These are phyloP conservation scores for Chlamydomonas applanata DNA, from an alignment of 139 green algal genomes.

Conservation along the genomic window DNA sequence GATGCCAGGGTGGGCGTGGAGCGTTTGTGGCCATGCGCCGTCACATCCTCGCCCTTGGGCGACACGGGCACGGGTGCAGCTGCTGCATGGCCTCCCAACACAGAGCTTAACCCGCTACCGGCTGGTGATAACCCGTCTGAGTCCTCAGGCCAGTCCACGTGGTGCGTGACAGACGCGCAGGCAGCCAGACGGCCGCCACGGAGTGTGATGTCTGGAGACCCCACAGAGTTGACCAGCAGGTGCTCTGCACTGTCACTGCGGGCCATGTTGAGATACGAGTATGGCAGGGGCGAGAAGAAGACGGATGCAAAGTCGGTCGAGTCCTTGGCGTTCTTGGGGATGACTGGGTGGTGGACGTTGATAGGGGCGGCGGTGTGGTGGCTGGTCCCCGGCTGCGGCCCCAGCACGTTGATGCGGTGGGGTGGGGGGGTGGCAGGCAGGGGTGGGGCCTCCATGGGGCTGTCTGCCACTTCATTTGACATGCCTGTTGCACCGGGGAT, in stretches of 20 bases:
- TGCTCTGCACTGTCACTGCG: conserved; percentile 4
- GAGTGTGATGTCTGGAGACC: conserved; percentile 10
- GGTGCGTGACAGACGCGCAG: not conserved
- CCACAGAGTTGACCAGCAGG: conserved; percentile 9
- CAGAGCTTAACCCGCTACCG: not conserved
- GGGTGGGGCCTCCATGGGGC: too few relatives aligned
- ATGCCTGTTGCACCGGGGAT: too few relatives aligned
- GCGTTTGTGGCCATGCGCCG: not conserved
- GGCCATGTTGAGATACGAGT: conserved; percentile 13
- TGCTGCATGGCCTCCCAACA: too few relatives aligned
- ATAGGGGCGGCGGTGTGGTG: not conserved
- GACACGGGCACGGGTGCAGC: not conserved
- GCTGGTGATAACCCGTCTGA: not conserved
- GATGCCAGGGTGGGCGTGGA: too few relatives aligned
- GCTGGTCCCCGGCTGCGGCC: not conserved
- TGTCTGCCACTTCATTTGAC: too few relatives aligned
- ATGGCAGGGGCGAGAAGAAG: conserved; percentile 16
- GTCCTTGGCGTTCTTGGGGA: conserved; percentile 10
- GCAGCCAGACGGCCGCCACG: not conserved
- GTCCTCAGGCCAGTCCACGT: not conserved
- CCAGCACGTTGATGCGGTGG: too few relatives aligned
- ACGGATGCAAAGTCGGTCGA: conserved; percentile 13
- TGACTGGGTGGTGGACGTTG: not conserved
- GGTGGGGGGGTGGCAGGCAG: too few relatives aligned
- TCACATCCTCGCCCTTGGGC: not conserved